Base-by-base conservation (phyloP, 768 basidiomycete species). In the Albatrellus ellisii region DNA sequence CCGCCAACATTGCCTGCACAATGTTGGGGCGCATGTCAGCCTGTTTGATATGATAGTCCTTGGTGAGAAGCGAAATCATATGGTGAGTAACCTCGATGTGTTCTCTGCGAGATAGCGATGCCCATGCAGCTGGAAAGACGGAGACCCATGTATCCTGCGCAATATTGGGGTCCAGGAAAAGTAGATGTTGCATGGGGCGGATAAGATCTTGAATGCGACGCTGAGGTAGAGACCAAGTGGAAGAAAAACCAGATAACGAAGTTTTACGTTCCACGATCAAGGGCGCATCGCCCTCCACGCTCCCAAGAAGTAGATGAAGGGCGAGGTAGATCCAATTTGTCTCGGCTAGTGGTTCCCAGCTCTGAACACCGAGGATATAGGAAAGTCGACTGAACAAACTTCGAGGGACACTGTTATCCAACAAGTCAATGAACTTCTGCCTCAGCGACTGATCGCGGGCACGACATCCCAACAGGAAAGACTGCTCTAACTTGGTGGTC, bases 271-370 rank as follows among this genome's bases (percentile, higher is more conserved):
- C 62, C 11, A 61, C 53, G 42, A 58, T 71, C 58, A 59, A 64
- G 43, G 55, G 52, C 24, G 53, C 41, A 29, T 73, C 72, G 4
- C 53, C 54, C 39, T 75, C 72, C 12, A 74, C 63, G n/a, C 73
- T 66, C n/a, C 88, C 86, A 14, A 98, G 72, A 7, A 98, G 64
- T 26, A 97, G 76, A 54, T 94, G 84, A 21, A 97, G 65, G 12
- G 91, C 89, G 15, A 98, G 70, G 50, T 85, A 80, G 26, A 92
- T 80, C 95, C 95, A 99, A 53, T 95, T 89, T 42, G 85, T 76
- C 46, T 94, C 90, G 2, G 86, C 77, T 15, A 99, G 62, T 2
- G 80, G 75, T 43, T 98, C 95, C 95, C 95, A 99, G 52, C 70
- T 89, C 60, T 98, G 94, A 12, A 92, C 82, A 20, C 85, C 90